Evolutionary conservation across 2,329 filamentous ascomycete genomes (phyloP).

Genomic region (Diaporthe helianthi): DNA sequence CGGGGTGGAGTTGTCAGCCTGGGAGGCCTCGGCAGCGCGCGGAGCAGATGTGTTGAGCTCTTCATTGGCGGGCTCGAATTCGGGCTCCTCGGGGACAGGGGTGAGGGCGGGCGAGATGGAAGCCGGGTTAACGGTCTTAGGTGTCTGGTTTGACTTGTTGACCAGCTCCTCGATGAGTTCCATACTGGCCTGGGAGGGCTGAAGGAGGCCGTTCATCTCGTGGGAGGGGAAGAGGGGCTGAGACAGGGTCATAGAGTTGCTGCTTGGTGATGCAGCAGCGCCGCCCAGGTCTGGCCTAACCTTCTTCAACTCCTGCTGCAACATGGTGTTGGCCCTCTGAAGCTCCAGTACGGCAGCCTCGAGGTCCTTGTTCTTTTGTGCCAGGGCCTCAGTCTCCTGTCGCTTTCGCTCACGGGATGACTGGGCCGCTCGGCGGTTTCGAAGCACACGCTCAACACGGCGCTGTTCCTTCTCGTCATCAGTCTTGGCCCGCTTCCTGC

Average conservation of each 20-base stretch:
- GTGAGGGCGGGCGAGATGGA: constrained; percentile 65
- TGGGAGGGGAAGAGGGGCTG: constrained; percentile 63
- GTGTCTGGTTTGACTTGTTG: constrained; percentile 45
- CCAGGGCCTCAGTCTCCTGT: constrained; percentile 84
- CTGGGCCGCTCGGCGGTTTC: constrained; percentile 94
- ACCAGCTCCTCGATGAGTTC: constrained; percentile 53
- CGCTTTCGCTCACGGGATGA: constrained; percentile 95
- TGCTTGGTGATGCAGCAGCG: constrained; percentile 47
- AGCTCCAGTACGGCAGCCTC: constrained; percentile 68
- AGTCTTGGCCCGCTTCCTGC: constrained; percentile 94
- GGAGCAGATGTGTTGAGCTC: constrained; percentile 38
- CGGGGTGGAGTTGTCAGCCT: constrained; percentile 65
- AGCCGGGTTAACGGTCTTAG: constrained; percentile 63
- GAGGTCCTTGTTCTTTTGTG: constrained; percentile 75
- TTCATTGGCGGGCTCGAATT: constrained; percentile 42
- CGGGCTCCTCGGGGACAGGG: constrained; percentile 55
- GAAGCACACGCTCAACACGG: constrained; percentile 93
- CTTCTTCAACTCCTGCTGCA: constrained; percentile 58
- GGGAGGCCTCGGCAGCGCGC: constrained; percentile 38
- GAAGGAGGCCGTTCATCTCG: constrained; percentile 44
- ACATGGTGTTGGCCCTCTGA: constrained; percentile 58
- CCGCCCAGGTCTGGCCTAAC: constrained; percentile 54
- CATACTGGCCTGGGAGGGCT: constrained; percentile 30
- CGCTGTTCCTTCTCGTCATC: constrained; percentile 99
- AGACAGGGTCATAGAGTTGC: constrained; percentile 62